These are phyloP conservation scores for Pestalotiopsis fici DNA, from an alignment of 2,329 filamentous ascomycete genomes.

Conservation along the genomic window DNA sequence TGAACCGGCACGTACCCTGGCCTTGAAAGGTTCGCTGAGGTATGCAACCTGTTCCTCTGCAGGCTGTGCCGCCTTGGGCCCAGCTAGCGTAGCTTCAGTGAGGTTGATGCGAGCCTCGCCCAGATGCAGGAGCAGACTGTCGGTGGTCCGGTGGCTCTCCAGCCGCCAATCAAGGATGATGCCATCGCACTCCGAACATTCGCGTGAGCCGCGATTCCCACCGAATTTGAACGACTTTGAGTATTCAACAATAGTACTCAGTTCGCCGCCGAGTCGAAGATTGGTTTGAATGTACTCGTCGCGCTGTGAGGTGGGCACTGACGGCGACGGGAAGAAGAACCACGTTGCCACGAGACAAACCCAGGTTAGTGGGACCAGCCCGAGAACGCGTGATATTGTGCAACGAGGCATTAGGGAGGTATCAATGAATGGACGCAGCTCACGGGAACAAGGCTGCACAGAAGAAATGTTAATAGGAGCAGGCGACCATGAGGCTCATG, in stretches of 20 bases:
- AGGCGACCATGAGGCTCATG: neutral
- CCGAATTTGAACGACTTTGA: conserved; percentile 3
- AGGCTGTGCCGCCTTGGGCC: neutral
- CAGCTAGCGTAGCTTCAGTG: conserved; percentile 9
- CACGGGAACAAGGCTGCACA: neutral
- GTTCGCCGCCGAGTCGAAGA: conserved; percentile 6
- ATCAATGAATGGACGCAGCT: conserved; percentile 5
- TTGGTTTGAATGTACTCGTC: conserved; percentile 2
- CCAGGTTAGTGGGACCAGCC: conserved; percentile 14
- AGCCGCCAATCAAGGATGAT: conserved; percentile 12
- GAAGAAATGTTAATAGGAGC: neutral
- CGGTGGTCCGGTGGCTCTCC: neutral
- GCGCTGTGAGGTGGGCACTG: neutral
- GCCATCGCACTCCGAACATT: conserved; percentile 1
- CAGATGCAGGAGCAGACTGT: conserved; percentile 11
- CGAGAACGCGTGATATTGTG: conserved; percentile 11
- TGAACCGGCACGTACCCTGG: neutral
- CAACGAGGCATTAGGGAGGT: conserved; percentile 12
- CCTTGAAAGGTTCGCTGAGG: conserved; percentile 1
- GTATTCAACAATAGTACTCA: conserved; percentile 7
- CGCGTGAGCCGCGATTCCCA: neutral
- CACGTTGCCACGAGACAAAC: conserved; percentile 14
- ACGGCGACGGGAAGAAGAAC: conserved; percentile 13
- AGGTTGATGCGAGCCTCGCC: conserved; percentile 10
- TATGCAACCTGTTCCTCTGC: neutral